phyloP scores from a whole-genome alignment of 108 stramenopile species.

The Skeletonema tropicum region DNA sequence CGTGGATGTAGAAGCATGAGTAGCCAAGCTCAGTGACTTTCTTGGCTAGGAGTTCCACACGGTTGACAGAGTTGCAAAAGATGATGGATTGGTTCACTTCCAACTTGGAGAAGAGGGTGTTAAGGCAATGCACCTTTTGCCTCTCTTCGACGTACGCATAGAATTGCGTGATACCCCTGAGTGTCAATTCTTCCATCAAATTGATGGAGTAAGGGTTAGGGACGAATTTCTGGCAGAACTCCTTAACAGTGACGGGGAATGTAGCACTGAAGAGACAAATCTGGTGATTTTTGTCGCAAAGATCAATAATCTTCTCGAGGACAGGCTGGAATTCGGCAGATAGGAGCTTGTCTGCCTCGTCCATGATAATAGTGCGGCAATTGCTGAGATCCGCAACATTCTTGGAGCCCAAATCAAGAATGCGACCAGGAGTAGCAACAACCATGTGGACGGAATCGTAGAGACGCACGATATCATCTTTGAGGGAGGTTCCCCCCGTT shows the following conservation, averaged over 20 bases:
- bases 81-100: conserved; percentile 99
- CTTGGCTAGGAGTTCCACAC: conserved; percentile 97
- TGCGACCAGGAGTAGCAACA: conserved; percentile 98
- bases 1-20: conserved; percentile 99
- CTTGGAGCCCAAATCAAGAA: conserved; percentile 96
- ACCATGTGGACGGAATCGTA: conserved; percentile 95
- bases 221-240: conserved; percentile 94
- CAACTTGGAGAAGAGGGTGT: conserved; percentile 97
- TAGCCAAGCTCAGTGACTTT: conserved; percentile 99
- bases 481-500: conserved; percentile 96
- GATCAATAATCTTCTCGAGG: conserved; percentile 90
- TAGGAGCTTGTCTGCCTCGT: conserved; percentile 98
- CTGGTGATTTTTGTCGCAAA: conserved; percentile 90
- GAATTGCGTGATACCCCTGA: conserved; percentile 97
- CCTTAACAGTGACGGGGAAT: conserved; percentile 97
- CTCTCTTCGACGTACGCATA: conserved; percentile 99
- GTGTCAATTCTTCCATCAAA: conserved; percentile 99
- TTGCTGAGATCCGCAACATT: conserved; percentile 94
- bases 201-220: conserved; percentile 95
- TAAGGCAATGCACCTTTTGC: conserved; percentile 98
- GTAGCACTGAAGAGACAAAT: conserved; percentile 99
- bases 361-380: conserved; percentile 96
- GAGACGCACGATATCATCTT: conserved; percentile 98
- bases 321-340: conserved; percentile 96
- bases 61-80: conserved; percentile 99